Percentiles rank a stretch among this genome's conserved stretches.
Conservation (phyloP, 805 yeast genomes). For the Kodamaea leandrae region DNA sequence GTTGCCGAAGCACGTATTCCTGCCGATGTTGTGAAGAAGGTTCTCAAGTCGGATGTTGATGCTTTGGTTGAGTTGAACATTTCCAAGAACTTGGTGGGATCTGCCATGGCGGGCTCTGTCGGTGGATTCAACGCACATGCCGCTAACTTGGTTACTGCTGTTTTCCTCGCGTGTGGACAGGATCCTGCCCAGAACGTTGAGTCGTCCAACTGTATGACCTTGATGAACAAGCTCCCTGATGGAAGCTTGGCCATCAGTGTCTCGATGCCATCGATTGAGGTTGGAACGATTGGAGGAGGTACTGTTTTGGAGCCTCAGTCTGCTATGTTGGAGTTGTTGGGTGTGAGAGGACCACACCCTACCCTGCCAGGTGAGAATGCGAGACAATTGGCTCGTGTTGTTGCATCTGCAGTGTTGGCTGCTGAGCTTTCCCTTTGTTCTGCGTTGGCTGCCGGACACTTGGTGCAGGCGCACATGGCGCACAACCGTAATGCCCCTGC, state of each 20-base stretch:
- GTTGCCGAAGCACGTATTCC: constrained; percentile 96
- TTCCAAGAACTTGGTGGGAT: constrained; percentile 87
- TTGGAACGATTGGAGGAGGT: constrained; percentile 99
- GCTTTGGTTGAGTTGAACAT: constrained; percentile 88
- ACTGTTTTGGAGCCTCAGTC: constrained; percentile 96
- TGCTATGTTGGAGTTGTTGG: constrained; percentile 90
- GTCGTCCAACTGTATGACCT: constrained; percentile 93
- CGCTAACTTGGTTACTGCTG: constrained; percentile 92
- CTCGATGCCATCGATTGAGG: constrained; percentile 99
- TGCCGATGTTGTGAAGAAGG: constrained; percentile 70
- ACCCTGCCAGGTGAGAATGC: constrained; percentile 93
- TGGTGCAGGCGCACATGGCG: constrained; percentile 96
- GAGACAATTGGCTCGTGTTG: constrained; percentile 84
- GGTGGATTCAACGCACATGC: constrained; percentile 99
- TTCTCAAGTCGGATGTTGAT: constrained; percentile 87
- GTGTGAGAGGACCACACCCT: constrained; percentile 95
- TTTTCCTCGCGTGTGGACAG: constrained; percentile 93
- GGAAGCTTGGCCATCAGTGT: constrained; percentile 91
- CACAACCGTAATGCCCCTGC: constrained; percentile 75
- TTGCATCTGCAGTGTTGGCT: constrained; percentile 93
- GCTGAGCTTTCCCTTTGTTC: constrained; percentile 93
- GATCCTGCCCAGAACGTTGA: constrained; percentile 99
- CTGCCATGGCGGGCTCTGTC: constrained; percentile 97
- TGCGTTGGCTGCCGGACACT: constrained; percentile 97
- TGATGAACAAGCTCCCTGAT: constrained; percentile 70